Evolutionary conservation across 768 basidiomycete species (phyloP).

Genomic region (Lanmaoa pseudosensibilis): DNA sequence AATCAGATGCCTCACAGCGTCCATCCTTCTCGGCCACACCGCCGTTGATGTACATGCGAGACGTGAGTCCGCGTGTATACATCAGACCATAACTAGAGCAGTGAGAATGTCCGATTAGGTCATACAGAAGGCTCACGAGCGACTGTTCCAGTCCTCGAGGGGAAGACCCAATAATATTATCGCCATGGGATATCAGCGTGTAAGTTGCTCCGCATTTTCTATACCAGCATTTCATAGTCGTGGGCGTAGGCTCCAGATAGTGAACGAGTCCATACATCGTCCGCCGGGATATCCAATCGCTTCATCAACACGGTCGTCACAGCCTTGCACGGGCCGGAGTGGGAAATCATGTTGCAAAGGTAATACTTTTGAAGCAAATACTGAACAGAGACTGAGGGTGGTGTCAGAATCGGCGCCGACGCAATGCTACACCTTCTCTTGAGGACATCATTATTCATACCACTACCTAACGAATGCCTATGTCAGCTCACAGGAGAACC

Average conservation of each 20-base stretch:
- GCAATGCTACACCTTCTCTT: slow-evolving; percentile 77
- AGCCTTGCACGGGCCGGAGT: slow-evolving; percentile 61
- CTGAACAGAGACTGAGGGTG: not conserved
- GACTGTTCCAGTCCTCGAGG: slow-evolving; percentile 43
- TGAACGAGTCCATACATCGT: slow-evolving; percentile 40
- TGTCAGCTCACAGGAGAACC: slow-evolving; percentile 82
- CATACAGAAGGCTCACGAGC: slow-evolving; percentile 59
- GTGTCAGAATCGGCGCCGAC: slow-evolving; percentile 68
- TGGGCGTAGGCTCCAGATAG: slow-evolving; percentile 25
- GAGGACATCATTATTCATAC: slow-evolving; percentile 70
- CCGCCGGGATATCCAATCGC: slow-evolving; percentile 52
- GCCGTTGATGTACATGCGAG: slow-evolving; percentile 52
- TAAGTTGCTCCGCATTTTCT: slow-evolving; percentile 27
- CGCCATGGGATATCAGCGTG: slow-evolving; percentile 63
- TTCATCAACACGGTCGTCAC: slow-evolving; percentile 77
- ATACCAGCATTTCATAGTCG: not conserved
- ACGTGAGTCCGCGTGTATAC: slow-evolving; percentile 38
- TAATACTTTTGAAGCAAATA: slow-evolving; percentile 21
- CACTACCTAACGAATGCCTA: slow-evolving; percentile 79
- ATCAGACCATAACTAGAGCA: not conserved
- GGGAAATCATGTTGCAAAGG: slow-evolving; percentile 67
- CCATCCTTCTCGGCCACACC: slow-evolving; percentile 33
- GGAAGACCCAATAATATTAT: slow-evolving; percentile 56
- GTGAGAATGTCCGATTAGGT: slow-evolving; percentile 39
- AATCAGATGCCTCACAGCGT: slow-evolving; percentile 18